Conservation (phyloP, 352 stramenopile genomes). For the Globisporangium cylindrosporum region DNA sequence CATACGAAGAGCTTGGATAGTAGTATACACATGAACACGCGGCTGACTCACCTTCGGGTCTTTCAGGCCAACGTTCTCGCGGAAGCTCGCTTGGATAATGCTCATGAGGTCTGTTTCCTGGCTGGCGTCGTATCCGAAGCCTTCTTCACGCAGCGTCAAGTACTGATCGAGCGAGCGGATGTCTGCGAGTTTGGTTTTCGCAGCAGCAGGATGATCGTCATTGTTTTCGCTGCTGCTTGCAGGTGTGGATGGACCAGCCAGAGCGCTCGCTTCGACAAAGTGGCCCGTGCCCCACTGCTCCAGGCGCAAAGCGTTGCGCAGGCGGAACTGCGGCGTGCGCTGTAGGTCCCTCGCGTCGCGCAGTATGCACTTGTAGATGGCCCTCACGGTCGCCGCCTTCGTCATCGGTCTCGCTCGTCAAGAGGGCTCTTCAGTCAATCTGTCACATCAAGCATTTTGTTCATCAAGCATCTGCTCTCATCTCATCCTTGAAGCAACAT, state of each 20-base stretch:
- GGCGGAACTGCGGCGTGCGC: conserved; percentile 53
- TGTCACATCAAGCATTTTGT: neutral
- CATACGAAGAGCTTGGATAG: neutral
- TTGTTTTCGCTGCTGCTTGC: conserved; percentile 1
- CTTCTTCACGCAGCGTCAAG: conserved; percentile 34
- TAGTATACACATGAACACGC: neutral
- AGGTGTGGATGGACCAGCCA: conserved; percentile 5
- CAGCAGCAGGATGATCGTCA: neutral
- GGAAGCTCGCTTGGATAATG: conserved; percentile 45
- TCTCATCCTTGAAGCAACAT: neutral
- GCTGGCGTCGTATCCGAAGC: conserved; percentile 29
- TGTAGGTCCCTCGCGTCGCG: conserved; percentile 53
- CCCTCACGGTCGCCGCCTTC: conserved; percentile 35
- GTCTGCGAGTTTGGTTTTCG: conserved; percentile 14
- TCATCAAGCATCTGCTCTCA: neutral
- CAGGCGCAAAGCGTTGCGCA: conserved; percentile 47
- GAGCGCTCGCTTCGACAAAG: conserved; percentile 32
- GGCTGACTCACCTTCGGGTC: conserved; percentile 40
- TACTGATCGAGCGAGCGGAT: conserved; percentile 49
- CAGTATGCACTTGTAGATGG: conserved; percentile 73
- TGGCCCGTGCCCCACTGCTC: conserved; percentile 66
- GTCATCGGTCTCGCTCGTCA: conserved; percentile 16
- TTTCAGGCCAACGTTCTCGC: conserved; percentile 30
- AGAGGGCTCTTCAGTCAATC: neutral
- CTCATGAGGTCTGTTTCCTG: conserved; percentile 29